Base-by-base conservation (phyloP, 495 filamentous ascomycete genomes). In the Xylaria palmicola region DNA sequence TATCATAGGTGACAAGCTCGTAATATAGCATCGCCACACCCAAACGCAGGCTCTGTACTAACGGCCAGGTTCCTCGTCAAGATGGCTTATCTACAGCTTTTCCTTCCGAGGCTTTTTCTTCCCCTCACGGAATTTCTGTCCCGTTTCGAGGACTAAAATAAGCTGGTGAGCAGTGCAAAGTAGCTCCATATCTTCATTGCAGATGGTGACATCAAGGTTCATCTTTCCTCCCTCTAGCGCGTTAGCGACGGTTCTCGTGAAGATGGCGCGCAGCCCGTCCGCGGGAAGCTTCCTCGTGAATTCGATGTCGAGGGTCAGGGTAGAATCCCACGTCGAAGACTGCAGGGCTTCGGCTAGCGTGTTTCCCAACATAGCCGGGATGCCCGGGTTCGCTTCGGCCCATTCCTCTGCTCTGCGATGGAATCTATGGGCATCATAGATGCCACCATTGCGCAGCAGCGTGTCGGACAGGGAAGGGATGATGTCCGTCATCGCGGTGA, bases 381-480 rank as follows among this genome's bases (percentile, higher is more conserved):
- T 43, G 2, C 57, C 62, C 0, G 57, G 62, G 51, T 65, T 40
- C 7, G 44, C 34, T 17, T 32, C n/a, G 9, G 50, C 62, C 57
- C 57, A 65, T 1, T 6, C 32, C 47, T 47, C n/a, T 13, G 51
- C 6, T 17, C 54, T 41, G 6, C 10, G 22, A n/a, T 30, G 49
- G 41, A 41, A 30, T 1, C 13, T 13, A 15, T 55, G 62, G 1
- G 24, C 54, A 19, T 64, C 56, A 24, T 59, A 64, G 2, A 59
- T 22, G 4, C 62, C 62, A 15, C 49, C 48, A 20, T 59, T 64
- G 39, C 55, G 62, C 7, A 59, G 20, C 8, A 64, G 55, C 4
- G 55, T 64, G 39, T 64, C 56, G 26, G 45, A 64, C 62, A 64
- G 45, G 29, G 53, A 59, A 1, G 56, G 56, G 39, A 58, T 57